These are phyloP conservation scores for Vicia villosa DNA, from an alignment of 306 rosid species.

Conservation along the genomic window DNA sequence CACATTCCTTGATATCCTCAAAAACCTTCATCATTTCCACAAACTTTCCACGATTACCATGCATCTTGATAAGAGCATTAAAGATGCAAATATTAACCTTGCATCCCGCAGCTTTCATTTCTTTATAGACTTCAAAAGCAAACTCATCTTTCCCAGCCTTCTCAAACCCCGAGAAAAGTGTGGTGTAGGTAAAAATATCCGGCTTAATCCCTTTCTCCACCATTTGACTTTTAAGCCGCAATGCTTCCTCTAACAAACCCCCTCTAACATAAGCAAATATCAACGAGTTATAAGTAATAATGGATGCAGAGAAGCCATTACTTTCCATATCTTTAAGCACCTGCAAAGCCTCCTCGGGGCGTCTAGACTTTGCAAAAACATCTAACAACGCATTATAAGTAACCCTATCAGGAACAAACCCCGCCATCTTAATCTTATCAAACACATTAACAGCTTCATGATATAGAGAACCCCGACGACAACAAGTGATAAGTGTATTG, in stretches of 20 bases:
- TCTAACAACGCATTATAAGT: conserved; percentile 82
- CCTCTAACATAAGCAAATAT: conserved; percentile 81
- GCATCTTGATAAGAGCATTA: conserved; percentile 90
- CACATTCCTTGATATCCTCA: conserved; percentile 65
- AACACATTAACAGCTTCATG: conserved; percentile 69
- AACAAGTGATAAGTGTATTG: conserved; percentile 77
- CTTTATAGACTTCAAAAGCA: conserved; percentile 63
- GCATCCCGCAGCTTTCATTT: conserved; percentile 74
- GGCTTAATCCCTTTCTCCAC: conserved; percentile 73
- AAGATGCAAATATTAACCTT: conserved; percentile 86
- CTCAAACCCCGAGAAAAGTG: conserved; percentile 83
- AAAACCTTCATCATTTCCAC: conserved; percentile 86
- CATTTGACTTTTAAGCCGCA: conserved; percentile 63
- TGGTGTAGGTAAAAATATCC: conserved; percentile 86
- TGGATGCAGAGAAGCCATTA: conserved; percentile 62
- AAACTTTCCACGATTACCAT: conserved; percentile 86
- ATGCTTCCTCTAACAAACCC: conserved; percentile 81
- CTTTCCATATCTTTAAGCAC: conserved; percentile 80
- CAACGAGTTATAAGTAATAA: conserved; percentile 77
- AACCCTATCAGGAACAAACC: conserved; percentile 75
- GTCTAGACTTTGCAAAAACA: conserved; percentile 88
- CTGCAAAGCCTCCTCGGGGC: conserved; percentile 75
- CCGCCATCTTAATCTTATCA: conserved; percentile 58
- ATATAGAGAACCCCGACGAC: conserved; percentile 73
- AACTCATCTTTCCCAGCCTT: conserved; percentile 79